Base-by-base conservation (phyloP, 164 flowering plant genomes). In the Annona squamosa region DNA sequence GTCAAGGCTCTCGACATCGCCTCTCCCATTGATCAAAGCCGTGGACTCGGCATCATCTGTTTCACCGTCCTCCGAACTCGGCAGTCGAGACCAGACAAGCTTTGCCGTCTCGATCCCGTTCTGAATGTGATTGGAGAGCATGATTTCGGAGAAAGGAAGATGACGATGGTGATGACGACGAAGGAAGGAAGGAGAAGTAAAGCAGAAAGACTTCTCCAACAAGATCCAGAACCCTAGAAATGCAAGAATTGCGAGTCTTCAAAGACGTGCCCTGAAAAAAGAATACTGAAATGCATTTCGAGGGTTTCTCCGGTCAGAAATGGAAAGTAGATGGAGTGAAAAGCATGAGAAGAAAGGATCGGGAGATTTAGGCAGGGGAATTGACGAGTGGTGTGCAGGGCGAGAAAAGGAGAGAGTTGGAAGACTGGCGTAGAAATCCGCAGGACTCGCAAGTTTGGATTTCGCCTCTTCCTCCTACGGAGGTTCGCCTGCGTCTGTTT, bases 71-170 rank as follows among this genome's bases (percentile, higher is more conserved):
- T 91, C 97, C 3, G 90, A 7, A 71, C 79, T 82, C 46, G 99
- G 98, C 73, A 92, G 63, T 73, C 89, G 85, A 66, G 98, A 89
- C 99, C 99, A 94, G 9, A 84, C 86, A 46, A 84, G 80, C 85
- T 78, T 92, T 68, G 95, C 97, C 37, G 92, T 79, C 79, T 89
- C 97, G 65, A 94, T 79, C 44, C 99, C 99, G 76, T 91, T 87
- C 74, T 87, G 91, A 7, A 92, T 44, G 64, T 85, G 90, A 76
- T 85, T 84, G 76, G 91, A 83, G 46, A 86, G 67, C 94, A 89
- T 89, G 69, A 65, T 48, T 19, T n/a, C 1, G 59, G 19, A 19
- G 45, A 12, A 37, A 13, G 47, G 3, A 2, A 64, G 61, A 72
- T 63, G 41, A 43, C 45, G 43, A 37, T 42, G 41, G 42, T 18